Evolutionary conservation across 495 filamentous ascomycete species (phyloP), one percentile per base, ranked within the genome.

Genomic region (Daldinia grandis): DNA sequence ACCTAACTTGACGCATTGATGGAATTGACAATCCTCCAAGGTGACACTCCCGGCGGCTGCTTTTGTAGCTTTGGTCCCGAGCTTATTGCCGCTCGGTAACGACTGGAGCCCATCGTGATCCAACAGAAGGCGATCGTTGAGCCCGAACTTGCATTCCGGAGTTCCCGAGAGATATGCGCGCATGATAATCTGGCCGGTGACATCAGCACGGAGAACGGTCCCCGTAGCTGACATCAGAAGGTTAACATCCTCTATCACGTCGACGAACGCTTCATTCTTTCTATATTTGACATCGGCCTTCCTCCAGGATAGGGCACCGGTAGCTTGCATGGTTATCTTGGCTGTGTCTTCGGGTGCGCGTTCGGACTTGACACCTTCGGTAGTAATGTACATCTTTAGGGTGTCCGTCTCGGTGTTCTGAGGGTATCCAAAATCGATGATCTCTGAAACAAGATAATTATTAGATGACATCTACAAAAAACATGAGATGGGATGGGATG

Each of bases 301-400:
- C 53, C 96, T 89, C 96, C 96, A 99, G 37, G 95, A 98, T 17
- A 97, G 85, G 4, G 96, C 96, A 19, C 96, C 96, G 1, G 96
- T 99, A 9, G 96, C 96, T 86, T 99, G 96, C 93, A 97, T 97
- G 25, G 96, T 99, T 79, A 99, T 99, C 72, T 92, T 92, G 70
- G 94, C 93, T 19, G 94, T 96, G 79, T 98, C 94, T 76, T 94
- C 92, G 83, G 93, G 90, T 57, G 91, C 89, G 60, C 95, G 90
- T 80, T 97, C 94, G 27, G 94, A 95, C 80, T 97, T 97, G 82
- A 99, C 96, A 49, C 96, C 95, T 82, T 99, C 96, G 54, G 96
- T 98, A 14, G 96, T 99, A 81, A 99, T 99, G 84, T 99, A 98
- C 95, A 98, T 98, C 83, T 98, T 99, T 64, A 99, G 86, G 17